Evolutionary conservation across 345 rosid species (phyloP).

Genomic region (Noccaea bulbosa): DNA sequence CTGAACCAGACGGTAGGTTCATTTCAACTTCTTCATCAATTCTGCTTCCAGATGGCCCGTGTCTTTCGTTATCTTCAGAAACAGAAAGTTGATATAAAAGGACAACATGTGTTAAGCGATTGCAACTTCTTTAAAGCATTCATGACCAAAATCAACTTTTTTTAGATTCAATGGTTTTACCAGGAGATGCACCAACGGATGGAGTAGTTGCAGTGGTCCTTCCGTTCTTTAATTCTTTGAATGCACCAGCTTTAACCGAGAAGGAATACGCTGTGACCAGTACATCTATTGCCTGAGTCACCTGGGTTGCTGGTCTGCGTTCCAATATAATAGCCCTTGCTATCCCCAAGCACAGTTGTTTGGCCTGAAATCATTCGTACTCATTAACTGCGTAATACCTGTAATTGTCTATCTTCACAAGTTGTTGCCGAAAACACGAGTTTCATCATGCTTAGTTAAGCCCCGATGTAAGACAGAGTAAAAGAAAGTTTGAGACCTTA

Average conservation of each 20-base stretch:
- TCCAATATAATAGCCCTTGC: slow-evolving; percentile 78
- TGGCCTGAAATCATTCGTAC: slow-evolving; percentile 64
- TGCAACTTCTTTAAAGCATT: slow-evolving; percentile 11
- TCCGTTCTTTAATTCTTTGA: slow-evolving; percentile 67
- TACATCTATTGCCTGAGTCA: slow-evolving; percentile 79
- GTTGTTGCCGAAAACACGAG: slow-evolving; percentile 11
- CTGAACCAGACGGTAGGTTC: slow-evolving; percentile 49
- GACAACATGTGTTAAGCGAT: slow-evolving; percentile 15
- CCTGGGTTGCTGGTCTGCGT: slow-evolving; percentile 78
- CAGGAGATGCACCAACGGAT: slow-evolving; percentile 45
- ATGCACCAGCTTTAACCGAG: slow-evolving; percentile 70
- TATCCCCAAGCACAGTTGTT: slow-evolving; percentile 79
- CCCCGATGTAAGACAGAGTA: slow-evolving; percentile 15
- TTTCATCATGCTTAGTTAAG: slow-evolving; percentile 27
- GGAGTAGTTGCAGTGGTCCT: slow-evolving; percentile 46
- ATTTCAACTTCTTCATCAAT: slow-evolving; percentile 48
- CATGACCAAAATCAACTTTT: slow-evolving; percentile 48
- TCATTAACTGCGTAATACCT: background rate
- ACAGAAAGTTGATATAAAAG: slow-evolving; percentile 50
- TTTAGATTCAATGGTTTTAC: slow-evolving; percentile 47
- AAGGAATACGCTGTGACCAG: slow-evolving; percentile 71
- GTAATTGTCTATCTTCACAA: background rate
- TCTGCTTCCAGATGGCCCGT: slow-evolving; percentile 47
- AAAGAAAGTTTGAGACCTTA: slow-evolving; percentile 59
- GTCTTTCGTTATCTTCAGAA: slow-evolving; percentile 54